A percentile compares a stretch with the other conserved stretches of the same genome.
phyloP scores from a whole-genome alignment of 345 rosid species.

The Syzygium jambos region DNA sequence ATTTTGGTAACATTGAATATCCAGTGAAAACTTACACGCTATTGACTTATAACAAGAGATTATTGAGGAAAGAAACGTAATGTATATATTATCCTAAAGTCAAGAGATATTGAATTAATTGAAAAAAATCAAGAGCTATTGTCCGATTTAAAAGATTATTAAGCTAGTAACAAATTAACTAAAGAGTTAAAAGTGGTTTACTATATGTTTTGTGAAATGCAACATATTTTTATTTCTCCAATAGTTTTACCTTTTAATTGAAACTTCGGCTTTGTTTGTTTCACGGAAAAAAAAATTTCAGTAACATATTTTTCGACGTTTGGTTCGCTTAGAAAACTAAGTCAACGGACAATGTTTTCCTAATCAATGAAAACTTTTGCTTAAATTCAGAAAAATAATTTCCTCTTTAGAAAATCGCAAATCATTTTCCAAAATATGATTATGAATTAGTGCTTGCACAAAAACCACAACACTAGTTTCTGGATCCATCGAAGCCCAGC shows the following conservation, averaged over 20 bases:
- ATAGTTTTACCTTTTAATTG: neutral
- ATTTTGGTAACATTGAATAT: neutral
- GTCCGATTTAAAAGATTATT: neutral
- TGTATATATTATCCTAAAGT: neutral
- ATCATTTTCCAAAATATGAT: no score
- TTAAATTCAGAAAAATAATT: no score
- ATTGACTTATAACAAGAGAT: neutral
- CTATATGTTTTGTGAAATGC: neutral
- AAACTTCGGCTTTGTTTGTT: neutral
- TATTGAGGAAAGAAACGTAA: neutral
- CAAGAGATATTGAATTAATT: neutral
- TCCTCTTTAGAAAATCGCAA: no score
- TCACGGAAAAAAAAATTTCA: no score
- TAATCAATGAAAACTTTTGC: no score
- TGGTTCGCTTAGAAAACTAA: no score
- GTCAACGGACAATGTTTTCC: no score
- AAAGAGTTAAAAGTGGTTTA: neutral
- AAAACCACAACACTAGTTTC: no score
- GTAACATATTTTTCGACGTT: no score
- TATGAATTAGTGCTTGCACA: no score
- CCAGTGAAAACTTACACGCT: neutral
- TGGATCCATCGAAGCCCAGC: no score
- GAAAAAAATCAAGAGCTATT: neutral
- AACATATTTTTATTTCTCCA: neutral
- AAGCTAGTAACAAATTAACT: neutral